A percentile compares a stretch with the other conserved stretches of the same genome.
Conservation (phyloP, 2,329 filamentous ascomycete species). For the Cladorrhinum sp. region DNA sequence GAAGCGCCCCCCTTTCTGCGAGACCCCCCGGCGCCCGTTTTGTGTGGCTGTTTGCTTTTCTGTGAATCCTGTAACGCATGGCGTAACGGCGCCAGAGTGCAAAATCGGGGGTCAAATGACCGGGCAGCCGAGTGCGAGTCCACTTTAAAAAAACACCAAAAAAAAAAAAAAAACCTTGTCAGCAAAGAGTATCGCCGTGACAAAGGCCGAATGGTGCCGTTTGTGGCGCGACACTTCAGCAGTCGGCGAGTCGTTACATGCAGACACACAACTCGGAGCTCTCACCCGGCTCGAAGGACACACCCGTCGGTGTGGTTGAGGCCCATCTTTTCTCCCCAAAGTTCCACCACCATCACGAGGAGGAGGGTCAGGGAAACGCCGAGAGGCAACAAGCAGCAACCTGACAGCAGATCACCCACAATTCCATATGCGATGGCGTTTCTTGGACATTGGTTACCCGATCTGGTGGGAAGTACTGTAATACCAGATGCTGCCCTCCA, state of each 20-base stretch:
- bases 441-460: no score
- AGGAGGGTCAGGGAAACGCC: background rate
- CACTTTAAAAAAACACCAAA: background rate
- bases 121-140: conserved; percentile 5
- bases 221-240: conserved; percentile 3
- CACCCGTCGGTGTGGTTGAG: background rate
- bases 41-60: background rate
- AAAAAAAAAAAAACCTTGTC: no score
- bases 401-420: background rate
- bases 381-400: background rate
- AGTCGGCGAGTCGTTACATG: background rate
- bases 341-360: background rate
- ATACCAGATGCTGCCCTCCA: background rate
- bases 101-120: conserved; percentile 12
- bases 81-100: conserved; percentile 1
- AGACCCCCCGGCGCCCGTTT: background rate
- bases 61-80: background rate
- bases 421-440: background rate
- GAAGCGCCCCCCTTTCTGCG: background rate
- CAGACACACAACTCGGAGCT: background rate
- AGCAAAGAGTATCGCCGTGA: conserved; percentile 8
- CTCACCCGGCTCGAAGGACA: background rate
- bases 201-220: conserved; percentile 11
- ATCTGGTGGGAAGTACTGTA: no score
- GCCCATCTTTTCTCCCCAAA: background rate